Evolutionary conservation across 2,329 filamentous ascomycete genomes (phyloP), one percentile per base, ranked within the genome.

Genomic region (Aspergillus sp.): DNA sequence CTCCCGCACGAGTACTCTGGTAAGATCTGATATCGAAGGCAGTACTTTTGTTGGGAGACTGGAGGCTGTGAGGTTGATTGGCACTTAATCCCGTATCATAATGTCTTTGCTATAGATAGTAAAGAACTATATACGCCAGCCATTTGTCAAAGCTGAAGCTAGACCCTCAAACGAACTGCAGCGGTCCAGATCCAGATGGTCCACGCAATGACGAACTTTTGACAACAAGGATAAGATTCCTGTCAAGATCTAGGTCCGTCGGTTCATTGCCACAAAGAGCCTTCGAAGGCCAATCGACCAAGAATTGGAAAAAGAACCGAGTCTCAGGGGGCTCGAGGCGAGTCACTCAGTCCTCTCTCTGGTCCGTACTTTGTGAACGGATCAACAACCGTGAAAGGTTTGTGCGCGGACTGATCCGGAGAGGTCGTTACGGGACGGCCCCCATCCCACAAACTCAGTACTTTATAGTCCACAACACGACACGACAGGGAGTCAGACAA

Each of bases 341-440:
- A 31, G 27, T 31, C 8, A 11, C 27, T 31, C 27, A 9, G 27
- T 31, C 27, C 27, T 31, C 27, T 11, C 27, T 31, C 27, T 11
- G 8, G 27, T 47, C 37, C 40, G 49, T 57, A 48, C 49, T 53
- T 57, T 57, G 49, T 52, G 25, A 44, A n/a, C n/a, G 31, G 53
- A 47, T 41, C 41, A 41, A 43, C 27, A 37, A 12, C 27, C 27
- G 27, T 31, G 27, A 11, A 44, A 27, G 41, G 51, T 23, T 14
- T 46, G 51, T 53, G 51, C 41, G 51, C 31, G 39, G 37, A 39
- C 9, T 31, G 41, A 39, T 35, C 44, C 21, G 44, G 40, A 40
- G 35, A 55, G 39, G 6, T 19, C 25, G 27, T 40, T 21, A 40
- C 54, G 31, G 19, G 31, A 23, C 47, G 31, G 17, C 17, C 35